phyloP scores from a whole-genome alignment of 1,284 basidiomycete species.

The Ustilago cynodontis region DNA sequence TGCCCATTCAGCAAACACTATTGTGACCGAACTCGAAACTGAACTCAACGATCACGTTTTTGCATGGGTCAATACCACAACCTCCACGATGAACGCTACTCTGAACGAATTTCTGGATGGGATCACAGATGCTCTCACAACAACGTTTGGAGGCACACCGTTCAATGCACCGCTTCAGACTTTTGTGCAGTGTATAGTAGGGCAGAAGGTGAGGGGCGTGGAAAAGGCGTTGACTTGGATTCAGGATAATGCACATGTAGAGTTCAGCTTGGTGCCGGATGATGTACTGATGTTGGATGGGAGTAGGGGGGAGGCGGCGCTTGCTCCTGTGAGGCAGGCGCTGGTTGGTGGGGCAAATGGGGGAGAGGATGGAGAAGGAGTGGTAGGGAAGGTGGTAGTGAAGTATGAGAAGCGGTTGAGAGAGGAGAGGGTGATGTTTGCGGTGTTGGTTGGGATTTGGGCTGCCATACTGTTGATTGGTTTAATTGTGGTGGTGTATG shows the following conservation, averaged over 20 bases:
- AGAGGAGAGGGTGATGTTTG: conserved; percentile 85
- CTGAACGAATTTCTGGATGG: conserved; percentile 73
- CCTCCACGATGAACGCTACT: conserved; percentile 81
- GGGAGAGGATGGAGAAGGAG: conserved; percentile 74
- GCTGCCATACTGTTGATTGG: conserved; percentile 81
- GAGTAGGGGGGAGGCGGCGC: conserved; percentile 78
- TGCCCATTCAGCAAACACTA: conserved; percentile 80
- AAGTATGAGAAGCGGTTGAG: conserved; percentile 74
- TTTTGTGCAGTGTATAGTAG: conserved; percentile 79
- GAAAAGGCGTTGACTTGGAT: conserved; percentile 91
- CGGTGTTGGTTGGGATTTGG: conserved; percentile 84
- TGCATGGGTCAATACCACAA: conserved; percentile 94
- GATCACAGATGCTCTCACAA: conserved; percentile 69
- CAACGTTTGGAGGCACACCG: conserved; percentile 78
- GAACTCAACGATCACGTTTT: conserved; percentile 81
- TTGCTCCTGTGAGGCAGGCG: conserved; percentile 36
- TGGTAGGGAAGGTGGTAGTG: conserved; percentile 79
- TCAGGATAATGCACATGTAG: conserved; percentile 84
- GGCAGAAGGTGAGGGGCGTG: conserved; percentile 86
- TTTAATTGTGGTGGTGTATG: conserved; percentile 75
- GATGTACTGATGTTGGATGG: conserved; percentile 82
- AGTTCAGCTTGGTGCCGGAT: conserved; percentile 81
- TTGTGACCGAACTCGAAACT: conserved; percentile 78
- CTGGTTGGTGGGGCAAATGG: conserved; percentile 60
- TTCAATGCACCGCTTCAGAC: conserved; percentile 55